A percentile compares a stretch with the other conserved stretches of the same genome.
Conservation (phyloP, 805 yeast genomes). For the Wickerhamomyces subpelliculosus region DNA sequence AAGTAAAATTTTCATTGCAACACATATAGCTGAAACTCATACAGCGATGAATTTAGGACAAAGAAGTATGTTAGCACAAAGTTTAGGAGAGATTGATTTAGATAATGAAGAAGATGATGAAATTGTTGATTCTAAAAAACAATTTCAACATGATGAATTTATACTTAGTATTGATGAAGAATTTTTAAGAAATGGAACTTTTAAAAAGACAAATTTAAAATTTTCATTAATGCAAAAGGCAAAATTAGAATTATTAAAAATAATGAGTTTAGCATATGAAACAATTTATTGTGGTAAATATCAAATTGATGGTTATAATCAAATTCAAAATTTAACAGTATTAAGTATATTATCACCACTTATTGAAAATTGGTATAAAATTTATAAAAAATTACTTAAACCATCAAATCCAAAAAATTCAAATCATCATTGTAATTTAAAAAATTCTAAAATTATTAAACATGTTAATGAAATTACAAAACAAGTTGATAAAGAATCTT, state of each 20-base stretch:
- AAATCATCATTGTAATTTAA: conserved; percentile 23
- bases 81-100: conserved; percentile 59
- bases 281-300: conserved; percentile 67
- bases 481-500: conserved; percentile 55
- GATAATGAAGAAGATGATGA: conserved; percentile 33
- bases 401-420: conserved; percentile 38
- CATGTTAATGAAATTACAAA: conserved; percentile 26
- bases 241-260: conserved; percentile 69
- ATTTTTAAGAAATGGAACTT: conserved; percentile 15
- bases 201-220: conserved; percentile 28
- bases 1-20: conserved; percentile 69
- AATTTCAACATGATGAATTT: conserved; percentile 25
- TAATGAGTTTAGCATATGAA: conserved; percentile 77
- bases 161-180: conserved; percentile 22
- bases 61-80: conserved; percentile 68
- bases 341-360: conserved; percentile 70
- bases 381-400: conserved; percentile 48
- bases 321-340: conserved; percentile 62
- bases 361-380: conserved; percentile 69
- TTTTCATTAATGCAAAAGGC: conserved; percentile 67
- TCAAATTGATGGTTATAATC: conserved; percentile 42
- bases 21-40: conserved; percentile 78
- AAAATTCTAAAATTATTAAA: conserved; percentile 22
- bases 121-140: conserved; percentile 16
- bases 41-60: conserved; percentile 78